A percentile compares a stretch with the other conserved stretches of the same genome.
phyloP scores from a whole-genome alignment of 2,329 filamentous ascomycete genomes.

The Colletotrichum tofieldiae region DNA sequence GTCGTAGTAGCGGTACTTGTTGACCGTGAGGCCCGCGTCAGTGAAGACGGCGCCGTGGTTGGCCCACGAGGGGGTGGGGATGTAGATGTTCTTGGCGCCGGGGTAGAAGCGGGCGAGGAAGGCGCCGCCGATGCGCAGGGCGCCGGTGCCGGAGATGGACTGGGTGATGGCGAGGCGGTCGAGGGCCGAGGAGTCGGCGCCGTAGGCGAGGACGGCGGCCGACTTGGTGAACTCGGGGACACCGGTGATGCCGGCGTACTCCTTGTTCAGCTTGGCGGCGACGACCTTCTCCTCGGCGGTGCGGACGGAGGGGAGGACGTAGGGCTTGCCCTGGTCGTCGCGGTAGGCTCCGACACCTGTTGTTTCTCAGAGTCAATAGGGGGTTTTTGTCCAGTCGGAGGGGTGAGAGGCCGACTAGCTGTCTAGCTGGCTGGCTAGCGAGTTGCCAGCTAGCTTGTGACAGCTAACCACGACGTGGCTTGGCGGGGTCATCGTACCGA shows the following conservation, averaged over 20 bases:
- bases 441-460: conserved; percentile 15
- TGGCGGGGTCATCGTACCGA: conserved; percentile 71
- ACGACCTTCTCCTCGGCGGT: conserved; percentile 91
- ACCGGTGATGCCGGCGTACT: conserved; percentile 98
- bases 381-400: neutral
- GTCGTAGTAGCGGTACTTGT: conserved; percentile 99
- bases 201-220: conserved; percentile 92
- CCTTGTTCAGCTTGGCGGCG: conserved; percentile 87
- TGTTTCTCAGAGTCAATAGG: conserved; percentile 2
- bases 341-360: conserved; percentile 96
- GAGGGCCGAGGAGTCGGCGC: conserved; percentile 82
- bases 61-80: conserved; percentile 96
- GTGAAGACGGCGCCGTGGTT: conserved; percentile 98
- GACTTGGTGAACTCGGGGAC: conserved; percentile 94
- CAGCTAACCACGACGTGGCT: conserved; percentile 15
- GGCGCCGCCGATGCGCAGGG: conserved; percentile 92
- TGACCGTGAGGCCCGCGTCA: conserved; percentile 90
- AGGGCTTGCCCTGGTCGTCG: conserved; percentile 97
- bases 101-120: conserved; percentile 96
- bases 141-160: conserved; percentile 97
- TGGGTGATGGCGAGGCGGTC: conserved; percentile 92
- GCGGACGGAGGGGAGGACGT: conserved; percentile 94
- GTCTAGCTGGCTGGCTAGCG: conserved; percentile 28
- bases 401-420: conserved; percentile 7
- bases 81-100: conserved; percentile 94